These are phyloP conservation scores for Pseudopediastrum boryanum DNA, from an alignment of 139 green algal genomes.

Conservation along the genomic window DNA sequence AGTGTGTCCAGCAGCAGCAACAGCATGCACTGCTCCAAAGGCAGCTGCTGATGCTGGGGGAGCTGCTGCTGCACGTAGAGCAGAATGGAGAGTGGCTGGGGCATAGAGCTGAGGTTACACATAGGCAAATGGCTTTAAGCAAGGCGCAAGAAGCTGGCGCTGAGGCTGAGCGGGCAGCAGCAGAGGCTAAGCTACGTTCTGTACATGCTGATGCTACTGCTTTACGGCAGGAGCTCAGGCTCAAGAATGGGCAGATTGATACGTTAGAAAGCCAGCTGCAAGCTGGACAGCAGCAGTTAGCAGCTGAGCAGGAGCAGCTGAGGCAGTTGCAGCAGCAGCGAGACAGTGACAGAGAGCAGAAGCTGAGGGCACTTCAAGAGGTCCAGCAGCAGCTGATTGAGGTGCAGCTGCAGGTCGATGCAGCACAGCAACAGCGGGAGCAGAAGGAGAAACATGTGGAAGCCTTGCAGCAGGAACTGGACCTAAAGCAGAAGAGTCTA, in stretches of 20 bases:
- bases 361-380: background rate
- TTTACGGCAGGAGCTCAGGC: too few species aligned
- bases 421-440: background rate
- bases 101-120: background rate
- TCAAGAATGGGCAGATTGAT: too few species aligned
- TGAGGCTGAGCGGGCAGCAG: background rate
- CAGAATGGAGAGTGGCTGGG: background rate
- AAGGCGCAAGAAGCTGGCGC: background rate
- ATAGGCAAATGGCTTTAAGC: background rate
- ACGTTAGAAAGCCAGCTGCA: too few species aligned
- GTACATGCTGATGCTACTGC: too few species aligned
- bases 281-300: background rate
- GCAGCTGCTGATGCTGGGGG: background rate
- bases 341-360: constrained; percentile 6
- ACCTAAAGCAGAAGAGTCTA: background rate
- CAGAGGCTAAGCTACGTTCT: background rate
- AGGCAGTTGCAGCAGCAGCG: background rate
- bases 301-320: background rate
- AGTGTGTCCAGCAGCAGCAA: background rate
- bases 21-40: background rate
- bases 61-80: background rate
- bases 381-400: constrained; percentile 17
- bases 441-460: background rate
- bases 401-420: background rate
- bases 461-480: constrained; percentile 1